Base-by-base conservation (phyloP, 495 filamentous ascomycete species). In the Aspergillus sparsus region DNA sequence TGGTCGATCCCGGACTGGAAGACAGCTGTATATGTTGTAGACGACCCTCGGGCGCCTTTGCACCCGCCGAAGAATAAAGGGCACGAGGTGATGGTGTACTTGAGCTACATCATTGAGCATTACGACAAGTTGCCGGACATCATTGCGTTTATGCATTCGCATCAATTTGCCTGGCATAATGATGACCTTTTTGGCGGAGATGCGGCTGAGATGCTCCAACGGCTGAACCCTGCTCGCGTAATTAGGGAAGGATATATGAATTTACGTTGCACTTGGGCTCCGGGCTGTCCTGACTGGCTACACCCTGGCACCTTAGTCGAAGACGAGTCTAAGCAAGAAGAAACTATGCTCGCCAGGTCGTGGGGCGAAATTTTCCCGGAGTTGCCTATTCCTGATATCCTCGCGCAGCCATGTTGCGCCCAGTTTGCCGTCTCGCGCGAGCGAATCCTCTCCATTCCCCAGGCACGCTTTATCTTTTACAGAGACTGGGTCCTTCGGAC, bases 21-120 rank as follows among this genome's bases (percentile, higher is more conserved):
- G n/a, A 73, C 77, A 15, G 82, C 85, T n/a, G 73, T 87, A 27
- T 91, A 91, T 64, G 78, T 84, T 37, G 87, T 80, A 51, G 82
- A 91, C 61, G 83, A 88, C 62, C 79, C 82, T 11, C 71, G 65
- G 0, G 86, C 87, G 1, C 75, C 76, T 7, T 73, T 85, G 5
- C 87, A 89, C 66, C 84, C 87, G 3, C 87, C 86, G 0, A 80
- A 82, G 62, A 89, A 89, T 64, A 91, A 91, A 70, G 89, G 89
- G 10, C 84, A 91, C 63, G 89, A 93, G 68, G 89, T 86, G 12
- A 86, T 91, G 79, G 78, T 87, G 8, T 92, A 92, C 66, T 74
- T 90, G 53, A 86, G 81, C 50, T 91, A 86, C 63, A 81, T 91
- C 61, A 83, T 89, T 67, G 86, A 91, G 65, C 81, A 86, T 70